Conservation (phyloP, 176 grass and related monocot species). For the Poa pratensis region DNA sequence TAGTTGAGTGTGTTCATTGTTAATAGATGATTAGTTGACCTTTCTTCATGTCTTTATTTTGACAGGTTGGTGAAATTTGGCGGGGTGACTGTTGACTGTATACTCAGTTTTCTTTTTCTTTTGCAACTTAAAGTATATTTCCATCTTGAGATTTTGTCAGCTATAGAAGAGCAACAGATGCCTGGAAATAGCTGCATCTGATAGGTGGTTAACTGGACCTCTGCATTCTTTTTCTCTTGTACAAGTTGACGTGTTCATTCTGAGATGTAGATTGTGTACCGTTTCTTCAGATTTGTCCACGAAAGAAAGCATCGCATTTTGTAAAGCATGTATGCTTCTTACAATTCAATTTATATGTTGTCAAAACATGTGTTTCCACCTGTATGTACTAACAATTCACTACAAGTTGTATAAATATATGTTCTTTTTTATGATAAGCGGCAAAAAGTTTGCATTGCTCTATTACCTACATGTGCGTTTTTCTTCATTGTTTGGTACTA, state of each 20-base stretch:
- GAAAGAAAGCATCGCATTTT: constrained; percentile 21
- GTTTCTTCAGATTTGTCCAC: neutral
- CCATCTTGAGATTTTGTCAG: constrained; percentile 32
- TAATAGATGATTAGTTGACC: constrained; percentile 15
- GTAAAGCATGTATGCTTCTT: constrained; percentile 10
- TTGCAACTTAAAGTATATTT: constrained; percentile 23
- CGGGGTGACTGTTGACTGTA: constrained; percentile 32
- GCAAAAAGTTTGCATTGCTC: neutral
- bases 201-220: constrained; percentile 34
- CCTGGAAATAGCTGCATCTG: constrained; percentile 23
- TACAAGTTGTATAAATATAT: neutral
- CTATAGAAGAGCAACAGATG: constrained; percentile 35
- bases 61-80: constrained; percentile 57
- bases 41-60: constrained; percentile 29
- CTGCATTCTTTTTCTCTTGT: constrained; percentile 33
- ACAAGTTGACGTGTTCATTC: constrained; percentile 33
- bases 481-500: neutral
- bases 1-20: neutral
- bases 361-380: constrained; percentile 7
- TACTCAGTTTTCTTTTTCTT: constrained; percentile 23
- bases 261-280: constrained; percentile 36
- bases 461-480: neutral
- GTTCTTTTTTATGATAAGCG: neutral
- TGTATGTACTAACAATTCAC: constrained; percentile 37
- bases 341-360: constrained; percentile 29